phyloP scores from a whole-genome alignment of 805 yeast species.

The Saccharomycopsis fodiens region DNA sequence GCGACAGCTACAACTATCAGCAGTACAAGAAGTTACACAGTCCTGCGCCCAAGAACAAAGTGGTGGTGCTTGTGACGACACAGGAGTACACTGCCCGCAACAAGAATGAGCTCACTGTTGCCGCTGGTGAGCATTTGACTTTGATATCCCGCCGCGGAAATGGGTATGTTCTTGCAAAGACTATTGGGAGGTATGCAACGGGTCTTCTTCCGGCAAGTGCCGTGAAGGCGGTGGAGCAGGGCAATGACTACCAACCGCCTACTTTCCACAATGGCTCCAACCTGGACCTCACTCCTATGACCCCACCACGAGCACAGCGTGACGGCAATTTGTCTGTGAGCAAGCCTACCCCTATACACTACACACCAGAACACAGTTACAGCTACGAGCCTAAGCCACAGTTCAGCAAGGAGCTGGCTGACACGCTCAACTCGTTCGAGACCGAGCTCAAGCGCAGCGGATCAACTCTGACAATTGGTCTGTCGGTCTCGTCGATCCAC shows the following conservation, averaged over 20 bases:
- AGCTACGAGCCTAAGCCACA: slow-evolving; percentile 11
- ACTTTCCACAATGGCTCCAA: background rate
- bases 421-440: slow-evolving; percentile 16
- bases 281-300: background rate
- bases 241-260: background rate
- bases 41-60: slow-evolving; percentile 1
- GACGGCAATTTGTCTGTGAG: slow-evolving; percentile 7
- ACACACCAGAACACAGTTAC: slow-evolving; percentile 16
- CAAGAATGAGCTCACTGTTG: slow-evolving; percentile 36
- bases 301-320: slow-evolving; percentile 1
- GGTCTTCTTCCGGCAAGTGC: slow-evolving; percentile 14
- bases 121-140: slow-evolving; percentile 46
- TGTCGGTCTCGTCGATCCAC: slow-evolving; percentile 17
- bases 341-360: slow-evolving; percentile 10
- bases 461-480: slow-evolving; percentile 14
- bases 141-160: slow-evolving; percentile 39
- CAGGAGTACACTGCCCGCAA: slow-evolving; percentile 38
- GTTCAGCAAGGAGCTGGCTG: slow-evolving; percentile 14
- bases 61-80: slow-evolving; percentile 42
- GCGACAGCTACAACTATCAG: background rate
- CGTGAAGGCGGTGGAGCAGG: slow-evolving; percentile 10
- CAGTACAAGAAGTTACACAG: background rate
- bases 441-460: slow-evolving; percentile 8
- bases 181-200: slow-evolving; percentile 26
- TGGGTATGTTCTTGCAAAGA: slow-evolving; percentile 52